These are phyloP conservation scores for Otatea glauca DNA, from an alignment of 176 grass and related monocot genomes.

Conservation along the genomic window DNA sequence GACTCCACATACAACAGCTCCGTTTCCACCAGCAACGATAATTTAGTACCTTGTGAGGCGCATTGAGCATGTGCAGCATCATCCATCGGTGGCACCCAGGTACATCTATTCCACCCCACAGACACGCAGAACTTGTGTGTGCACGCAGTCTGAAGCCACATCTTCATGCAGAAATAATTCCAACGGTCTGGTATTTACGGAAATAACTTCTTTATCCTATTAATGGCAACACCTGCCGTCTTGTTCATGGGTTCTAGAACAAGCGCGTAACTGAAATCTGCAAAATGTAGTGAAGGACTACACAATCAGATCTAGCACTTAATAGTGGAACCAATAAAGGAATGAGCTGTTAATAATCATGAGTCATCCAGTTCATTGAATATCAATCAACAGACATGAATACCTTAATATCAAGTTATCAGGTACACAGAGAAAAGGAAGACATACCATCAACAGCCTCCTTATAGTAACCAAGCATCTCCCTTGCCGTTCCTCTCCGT, in stretches of 20 bases:
- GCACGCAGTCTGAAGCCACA: constrained; percentile 4
- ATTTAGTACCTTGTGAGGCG: constrained; percentile 27
- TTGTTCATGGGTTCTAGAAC: constrained; percentile 96
- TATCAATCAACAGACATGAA: not conserved
- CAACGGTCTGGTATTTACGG: constrained; percentile 46
- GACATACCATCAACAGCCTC: constrained; percentile 87
- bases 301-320: constrained; percentile 17
- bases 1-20: not conserved
- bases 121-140: constrained; percentile 39
- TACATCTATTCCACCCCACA: constrained; percentile 21
- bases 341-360: not conserved
- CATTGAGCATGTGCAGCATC: not conserved
- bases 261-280: constrained; percentile 97
- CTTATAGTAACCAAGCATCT: constrained; percentile 94
- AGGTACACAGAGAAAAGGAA: constrained; percentile 19
- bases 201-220: constrained; percentile 88
- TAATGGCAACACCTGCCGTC: constrained; percentile 68
- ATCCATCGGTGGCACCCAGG: constrained; percentile 20
- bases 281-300: constrained; percentile 27
- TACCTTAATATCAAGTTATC: not conserved
- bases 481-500: constrained; percentile 88
- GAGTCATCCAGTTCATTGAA: not conserved
- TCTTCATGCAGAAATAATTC: constrained; percentile 26
- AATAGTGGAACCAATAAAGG: not conserved
- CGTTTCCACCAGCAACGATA: not conserved